phyloP scores from a whole-genome alignment of 176 grass and related monocot species.

The Cenchrus purpureus region DNA sequence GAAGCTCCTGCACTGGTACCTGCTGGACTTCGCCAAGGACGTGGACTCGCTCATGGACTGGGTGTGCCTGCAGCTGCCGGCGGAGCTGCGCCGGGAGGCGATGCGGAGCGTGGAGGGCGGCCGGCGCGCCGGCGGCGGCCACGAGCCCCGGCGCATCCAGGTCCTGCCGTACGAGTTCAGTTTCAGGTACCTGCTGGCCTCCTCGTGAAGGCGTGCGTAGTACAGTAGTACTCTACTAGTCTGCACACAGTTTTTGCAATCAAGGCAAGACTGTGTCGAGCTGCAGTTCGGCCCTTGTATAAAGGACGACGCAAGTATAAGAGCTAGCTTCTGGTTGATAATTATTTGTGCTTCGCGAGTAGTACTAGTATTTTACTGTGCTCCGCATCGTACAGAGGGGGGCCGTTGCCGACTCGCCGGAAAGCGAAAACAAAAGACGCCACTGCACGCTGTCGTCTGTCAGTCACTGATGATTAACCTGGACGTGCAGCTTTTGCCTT shows the following conservation, averaged over 20 bases:
- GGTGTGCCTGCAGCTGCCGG: conserved; percentile 90
- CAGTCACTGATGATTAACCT: conserved; percentile 29
- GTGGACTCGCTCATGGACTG: conserved; percentile 98
- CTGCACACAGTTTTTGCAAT: conserved; percentile 38
- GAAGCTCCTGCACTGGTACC: conserved; percentile 91
- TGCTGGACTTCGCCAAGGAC: conserved; percentile 91
- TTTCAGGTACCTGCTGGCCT: conserved; percentile 86
- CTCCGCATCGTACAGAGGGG: background rate
- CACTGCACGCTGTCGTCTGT: conserved; percentile 29
- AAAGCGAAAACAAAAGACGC: conserved; percentile 7
- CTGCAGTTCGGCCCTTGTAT: background rate
- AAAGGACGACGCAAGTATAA: background rate
- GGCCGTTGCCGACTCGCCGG: background rate
- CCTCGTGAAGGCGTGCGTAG: conserved; percentile 25
- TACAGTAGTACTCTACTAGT: background rate
- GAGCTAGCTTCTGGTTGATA: background rate
- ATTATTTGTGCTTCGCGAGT: background rate
- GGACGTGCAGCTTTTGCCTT: conserved; percentile 22
- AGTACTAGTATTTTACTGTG: background rate
- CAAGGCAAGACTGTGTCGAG: background rate
- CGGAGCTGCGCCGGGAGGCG: conserved; percentile 50
- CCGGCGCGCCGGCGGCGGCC: conserved; percentile 24
- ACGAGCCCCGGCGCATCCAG: conserved; percentile 44
- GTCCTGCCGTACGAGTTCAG: conserved; percentile 90
- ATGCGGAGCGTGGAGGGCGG: conserved; percentile 58